These are phyloP conservation scores for Aspergillus neoniger DNA, from an alignment of 2,329 filamentous ascomycete species.

Conservation along the genomic window DNA sequence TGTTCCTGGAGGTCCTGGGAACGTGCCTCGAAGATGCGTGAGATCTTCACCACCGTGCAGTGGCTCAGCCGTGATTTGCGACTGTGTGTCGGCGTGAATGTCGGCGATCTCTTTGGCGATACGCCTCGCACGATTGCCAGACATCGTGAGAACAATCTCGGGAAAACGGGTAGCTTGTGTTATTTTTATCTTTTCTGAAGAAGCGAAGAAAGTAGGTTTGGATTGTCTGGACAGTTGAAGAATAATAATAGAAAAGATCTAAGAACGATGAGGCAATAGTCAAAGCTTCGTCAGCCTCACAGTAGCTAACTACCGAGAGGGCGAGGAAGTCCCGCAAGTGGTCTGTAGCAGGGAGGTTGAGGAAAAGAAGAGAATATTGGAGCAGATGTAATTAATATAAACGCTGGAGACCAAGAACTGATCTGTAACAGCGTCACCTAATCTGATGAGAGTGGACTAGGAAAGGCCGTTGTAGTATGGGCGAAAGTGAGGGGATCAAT, in stretches of 20 bases:
- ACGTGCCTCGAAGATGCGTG: slow-evolving; percentile 78
- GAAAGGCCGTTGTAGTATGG: background rate
- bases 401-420: background rate
- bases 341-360: background rate
- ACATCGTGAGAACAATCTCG: slow-evolving; percentile 40
- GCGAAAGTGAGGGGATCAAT: slow-evolving; percentile 8
- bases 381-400: background rate
- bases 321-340: background rate
- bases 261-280: background rate
- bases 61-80: slow-evolving; percentile 71
- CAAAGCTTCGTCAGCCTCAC: background rate
- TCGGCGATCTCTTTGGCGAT: slow-evolving; percentile 53
- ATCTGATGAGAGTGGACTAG: slow-evolving; percentile 4
- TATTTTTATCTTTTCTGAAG: background rate
- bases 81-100: slow-evolving; percentile 65
- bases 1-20: slow-evolving; percentile 85
- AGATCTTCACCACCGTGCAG: slow-evolving; percentile 67
- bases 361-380: background rate
- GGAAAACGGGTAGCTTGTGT: too few relatives aligned
- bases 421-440: slow-evolving; percentile 2
- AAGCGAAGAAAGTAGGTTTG: background rate
- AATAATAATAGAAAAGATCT: background rate
- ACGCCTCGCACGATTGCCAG: slow-evolving; percentile 60
- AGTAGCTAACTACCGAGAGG: background rate
- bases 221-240: background rate